Conservation (phyloP, 2,329 filamentous ascomycete species). For the Stemphylium beticola region DNA sequence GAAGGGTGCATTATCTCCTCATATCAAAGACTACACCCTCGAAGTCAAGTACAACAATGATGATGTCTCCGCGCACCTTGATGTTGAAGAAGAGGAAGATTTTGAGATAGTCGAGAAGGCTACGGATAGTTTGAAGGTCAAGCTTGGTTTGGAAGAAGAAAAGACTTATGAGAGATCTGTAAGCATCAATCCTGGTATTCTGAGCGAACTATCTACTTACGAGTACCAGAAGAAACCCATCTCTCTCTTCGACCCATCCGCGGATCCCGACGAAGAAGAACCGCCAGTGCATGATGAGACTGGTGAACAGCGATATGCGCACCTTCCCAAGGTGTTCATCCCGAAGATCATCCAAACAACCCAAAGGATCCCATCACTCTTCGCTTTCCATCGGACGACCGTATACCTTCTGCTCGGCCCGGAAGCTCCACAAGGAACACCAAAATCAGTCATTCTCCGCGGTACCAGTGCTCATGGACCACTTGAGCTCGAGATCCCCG, state of each 20-base stretch:
- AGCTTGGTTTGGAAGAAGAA: conserved; percentile 29
- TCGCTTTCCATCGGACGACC: conserved; percentile 69
- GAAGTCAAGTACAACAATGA: conserved; percentile 64
- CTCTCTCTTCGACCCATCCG: conserved; percentile 64
- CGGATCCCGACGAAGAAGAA: conserved; percentile 52
- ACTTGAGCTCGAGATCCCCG: conserved; percentile 68
- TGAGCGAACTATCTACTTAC: conserved; percentile 13
- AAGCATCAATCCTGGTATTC: conserved; percentile 3
- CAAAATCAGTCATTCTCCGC: conserved; percentile 64
- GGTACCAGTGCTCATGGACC: conserved; percentile 65
- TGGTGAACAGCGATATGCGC: conserved; percentile 51
- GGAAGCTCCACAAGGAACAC: conserved; percentile 53
- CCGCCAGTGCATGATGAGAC: conserved; percentile 34
- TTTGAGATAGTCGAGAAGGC: conserved; percentile 69
- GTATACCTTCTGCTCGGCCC: conserved; percentile 70
- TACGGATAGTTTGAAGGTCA: conserved; percentile 56
- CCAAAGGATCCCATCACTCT: conserved; percentile 67
- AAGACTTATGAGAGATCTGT: conserved; percentile 18
- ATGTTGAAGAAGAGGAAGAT: conserved; percentile 52
- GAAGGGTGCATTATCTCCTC: conserved; percentile 71
- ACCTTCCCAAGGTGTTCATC: conserved; percentile 59
- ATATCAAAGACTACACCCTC: conserved; percentile 68
- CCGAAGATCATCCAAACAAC: conserved; percentile 71
- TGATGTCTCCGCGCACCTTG: conserved; percentile 10
- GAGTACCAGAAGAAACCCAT: conserved; percentile 53